These are phyloP conservation scores for Melanogaster broomeanus DNA, from an alignment of 768 basidiomycete species.

Conservation along the genomic window DNA sequence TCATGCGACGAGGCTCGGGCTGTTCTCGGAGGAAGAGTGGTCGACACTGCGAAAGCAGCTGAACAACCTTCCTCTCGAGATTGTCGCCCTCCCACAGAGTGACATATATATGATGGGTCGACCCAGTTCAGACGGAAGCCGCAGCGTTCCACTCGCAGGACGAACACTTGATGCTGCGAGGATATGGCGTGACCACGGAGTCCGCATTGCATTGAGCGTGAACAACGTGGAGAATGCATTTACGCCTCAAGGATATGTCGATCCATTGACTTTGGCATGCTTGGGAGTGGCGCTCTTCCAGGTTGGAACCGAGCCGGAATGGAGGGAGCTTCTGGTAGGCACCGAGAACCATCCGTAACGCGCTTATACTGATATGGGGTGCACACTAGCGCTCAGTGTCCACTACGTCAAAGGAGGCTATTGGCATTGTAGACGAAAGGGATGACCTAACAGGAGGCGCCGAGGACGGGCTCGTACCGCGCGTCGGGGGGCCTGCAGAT, in stretches of 20 bases:
- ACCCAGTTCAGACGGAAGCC: conserved; percentile 13
- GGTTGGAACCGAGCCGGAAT: conserved; percentile 48
- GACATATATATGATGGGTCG: conserved; percentile 73
- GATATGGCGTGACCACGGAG: conserved; percentile 43
- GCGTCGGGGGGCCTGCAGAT: conserved; percentile 48
- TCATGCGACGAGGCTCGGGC: conserved; percentile 59
- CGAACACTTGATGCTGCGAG: conserved; percentile 58
- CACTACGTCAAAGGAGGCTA: conserved; percentile 51
- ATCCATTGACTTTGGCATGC: conserved; percentile 60
- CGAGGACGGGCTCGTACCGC: conserved; percentile 34
- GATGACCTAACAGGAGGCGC: background rate
- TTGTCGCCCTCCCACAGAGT: conserved; percentile 62
- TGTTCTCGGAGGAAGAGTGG: conserved; percentile 52
- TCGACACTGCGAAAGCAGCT: conserved; percentile 36
- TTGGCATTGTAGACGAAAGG: conserved; percentile 33
- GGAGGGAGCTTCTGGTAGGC: conserved; percentile 50
- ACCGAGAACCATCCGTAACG: background rate
- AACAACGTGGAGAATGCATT: conserved; percentile 71
- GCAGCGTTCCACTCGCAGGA: conserved; percentile 40
- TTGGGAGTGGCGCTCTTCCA: conserved; percentile 64
- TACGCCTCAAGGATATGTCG: conserved; percentile 65
- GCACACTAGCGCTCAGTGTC: conserved; percentile 49
- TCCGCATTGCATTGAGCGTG: conserved; percentile 57
- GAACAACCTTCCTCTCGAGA: conserved; percentile 46
- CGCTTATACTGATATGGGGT: conserved; percentile 3